Base-by-base conservation (phyloP, 2,329 filamentous ascomycete genomes). In the Nigrospora oryzae region DNA sequence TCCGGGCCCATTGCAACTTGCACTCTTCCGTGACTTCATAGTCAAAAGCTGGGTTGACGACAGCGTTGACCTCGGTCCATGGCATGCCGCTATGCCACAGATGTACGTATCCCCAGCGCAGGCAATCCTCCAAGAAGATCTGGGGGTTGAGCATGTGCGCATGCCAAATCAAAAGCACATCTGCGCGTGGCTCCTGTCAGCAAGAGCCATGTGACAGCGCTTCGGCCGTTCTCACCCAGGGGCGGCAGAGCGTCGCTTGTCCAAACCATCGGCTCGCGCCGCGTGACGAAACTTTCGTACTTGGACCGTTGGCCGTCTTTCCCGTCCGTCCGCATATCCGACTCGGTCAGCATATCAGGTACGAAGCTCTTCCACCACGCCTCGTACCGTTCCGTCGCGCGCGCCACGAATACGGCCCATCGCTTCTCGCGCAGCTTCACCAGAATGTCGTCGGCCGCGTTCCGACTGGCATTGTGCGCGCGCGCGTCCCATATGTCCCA, bases 91-190 rank as follows among this genome's bases (percentile, higher is more conserved):
- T 69, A 1, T 66, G 63, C 80, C 83, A 87, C 3, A 74, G 60
- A 38, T 73, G 64, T 43, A 69, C 67, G 10, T 67, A 51, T 0
- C 75, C 76, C 23, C 68, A 63, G 11, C 83, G 71, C 43, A 86
- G 64, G 54, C 78, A 79, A 56, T 89, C 84, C 54, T 88, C 83
- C 11, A 87, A 72, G 54, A 80, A 89, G n/a, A 67, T 67, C 32
- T 82, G 69, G 0, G 84, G 85, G 54, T 88, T 89, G 10, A 89
- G 74, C 75, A 86, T 81, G 56, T 85, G 84, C 0, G 82, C 66
- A 62, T 89, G 85, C 79, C 82, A 84, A 0, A 88, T 78, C 81
- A 89, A 85, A 11, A 88, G 61, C 1, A 89, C 75, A 62, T 89
- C 84, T 70, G 59, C 59, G 30, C 36, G 37, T 37, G 44, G 35